A percentile compares a stretch with the other conserved stretches of the same genome.
Evolutionary conservation across 257 asterid species (phyloP).

Genomic region (Coffea eugenioides): DNA sequence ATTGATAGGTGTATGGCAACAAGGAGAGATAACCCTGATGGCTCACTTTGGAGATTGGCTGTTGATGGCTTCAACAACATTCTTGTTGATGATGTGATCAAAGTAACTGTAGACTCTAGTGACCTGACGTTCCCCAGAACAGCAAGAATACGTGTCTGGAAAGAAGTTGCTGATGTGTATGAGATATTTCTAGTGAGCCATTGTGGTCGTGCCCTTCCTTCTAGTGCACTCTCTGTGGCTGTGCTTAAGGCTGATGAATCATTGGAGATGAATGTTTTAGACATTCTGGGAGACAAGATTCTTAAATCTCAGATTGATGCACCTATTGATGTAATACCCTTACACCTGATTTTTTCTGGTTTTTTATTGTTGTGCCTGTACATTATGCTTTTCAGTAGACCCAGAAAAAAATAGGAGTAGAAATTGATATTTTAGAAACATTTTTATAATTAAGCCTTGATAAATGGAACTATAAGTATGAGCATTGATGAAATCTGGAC

Average conservation of each 20-base stretch:
- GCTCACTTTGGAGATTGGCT: conserved; percentile 91
- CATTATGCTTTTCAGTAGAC: conserved; percentile 22
- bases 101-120: conserved; percentile 32
- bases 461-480: not conserved
- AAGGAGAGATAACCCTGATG: conserved; percentile 95
- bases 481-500: not conserved
- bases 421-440: too few species aligned
- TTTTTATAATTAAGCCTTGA: not conserved
- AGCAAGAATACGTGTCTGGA: conserved; percentile 80
- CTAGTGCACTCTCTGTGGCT: conserved; percentile 56
- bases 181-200: conserved; percentile 88
- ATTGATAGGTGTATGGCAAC: conserved; percentile 87
- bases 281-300: conserved; percentile 74
- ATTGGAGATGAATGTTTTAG: conserved; percentile 82
- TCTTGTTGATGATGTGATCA: conserved; percentile 59
- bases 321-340: conserved; percentile 72
- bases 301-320: conserved; percentile 63
- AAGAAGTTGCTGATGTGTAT: conserved; percentile 92
- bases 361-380: conserved; percentile 14
- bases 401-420: not conserved
- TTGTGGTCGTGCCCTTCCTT: conserved; percentile 92
- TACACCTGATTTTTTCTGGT: conserved; percentile 13
- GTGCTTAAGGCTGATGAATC: conserved; percentile 67
- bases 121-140: conserved; percentile 43
- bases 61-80: conserved; percentile 76